Conservation (phyloP, 2,329 filamentous ascomycete genomes). For the Beauveria sp. region DNA sequence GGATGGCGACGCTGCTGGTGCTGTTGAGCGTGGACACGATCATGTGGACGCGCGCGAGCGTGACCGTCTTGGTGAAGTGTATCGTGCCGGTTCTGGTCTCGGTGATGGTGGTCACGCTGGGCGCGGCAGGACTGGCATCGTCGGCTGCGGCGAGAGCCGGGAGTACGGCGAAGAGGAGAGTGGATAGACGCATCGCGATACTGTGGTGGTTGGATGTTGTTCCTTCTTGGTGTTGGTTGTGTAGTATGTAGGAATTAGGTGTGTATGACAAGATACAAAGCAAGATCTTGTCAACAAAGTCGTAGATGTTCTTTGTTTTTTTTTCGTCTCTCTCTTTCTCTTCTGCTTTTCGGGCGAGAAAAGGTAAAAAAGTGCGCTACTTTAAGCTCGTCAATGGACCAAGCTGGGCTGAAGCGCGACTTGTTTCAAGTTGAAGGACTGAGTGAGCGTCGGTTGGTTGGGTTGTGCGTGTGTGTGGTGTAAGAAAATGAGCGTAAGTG, state of each 20-base stretch:
- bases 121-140: conserved; percentile 17
- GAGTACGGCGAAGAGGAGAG: conserved; percentile 41
- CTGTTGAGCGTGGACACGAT: conserved; percentile 23
- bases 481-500: conserved; percentile 10
- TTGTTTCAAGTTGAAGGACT: conserved; percentile 8
- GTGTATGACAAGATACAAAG: not conserved
- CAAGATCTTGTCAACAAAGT: too few relatives aligned
- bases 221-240: conserved; percentile 13
- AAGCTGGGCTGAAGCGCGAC: not conserved
- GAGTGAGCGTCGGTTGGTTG: not conserved
- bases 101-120: conserved; percentile 24
- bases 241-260: not conserved
- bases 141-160: conserved; percentile 44
- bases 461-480: not conserved
- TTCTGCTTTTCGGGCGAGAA: too few relatives aligned
- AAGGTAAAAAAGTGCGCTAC: too few relatives aligned
- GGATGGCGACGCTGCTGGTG: conserved; percentile 27
- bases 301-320: too few relatives aligned
- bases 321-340: too few relatives aligned
- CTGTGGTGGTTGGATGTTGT: conserved; percentile 16
- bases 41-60: conserved; percentile 39
- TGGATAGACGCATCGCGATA: conserved; percentile 30
- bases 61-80: conserved; percentile 44
- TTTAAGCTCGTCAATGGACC: not conserved
- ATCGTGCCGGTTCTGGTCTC: conserved; percentile 41